A percentile compares a stretch with the other conserved stretches of the same genome.
Evolutionary conservation across 495 filamentous ascomycete genomes (phyloP).

Genomic region (Penicillium atrosanguineum): DNA sequence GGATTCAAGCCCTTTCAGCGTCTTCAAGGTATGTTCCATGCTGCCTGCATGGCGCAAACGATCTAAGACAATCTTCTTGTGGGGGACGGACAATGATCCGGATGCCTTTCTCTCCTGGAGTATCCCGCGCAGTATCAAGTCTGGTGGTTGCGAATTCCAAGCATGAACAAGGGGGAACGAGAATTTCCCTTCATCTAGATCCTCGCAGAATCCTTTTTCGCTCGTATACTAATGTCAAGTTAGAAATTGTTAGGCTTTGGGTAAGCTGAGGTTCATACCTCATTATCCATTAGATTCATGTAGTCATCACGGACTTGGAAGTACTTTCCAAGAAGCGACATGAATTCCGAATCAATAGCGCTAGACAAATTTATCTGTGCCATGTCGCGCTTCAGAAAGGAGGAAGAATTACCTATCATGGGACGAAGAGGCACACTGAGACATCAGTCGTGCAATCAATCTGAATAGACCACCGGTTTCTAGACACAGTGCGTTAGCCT

Average conservation of each 20-base stretch:
- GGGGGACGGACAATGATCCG: conserved; percentile 8
- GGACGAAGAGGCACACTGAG: conserved; percentile 35
- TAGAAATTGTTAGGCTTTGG: conserved; percentile 3
- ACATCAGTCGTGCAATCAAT: conserved; percentile 79
- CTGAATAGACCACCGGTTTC: conserved; percentile 89
- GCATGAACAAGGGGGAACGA: conserved; percentile 28
- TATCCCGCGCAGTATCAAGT: conserved; percentile 14
- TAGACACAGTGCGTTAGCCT: not conserved
- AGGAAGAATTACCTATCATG: not conserved
- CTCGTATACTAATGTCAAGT: conserved; percentile 18
- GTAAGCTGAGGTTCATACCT: not conserved
- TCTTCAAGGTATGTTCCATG: conserved; percentile 15
- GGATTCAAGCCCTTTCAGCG: conserved; percentile 7
- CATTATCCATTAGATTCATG: conserved; percentile 15
- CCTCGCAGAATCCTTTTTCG: conserved; percentile 48
- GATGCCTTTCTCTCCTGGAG: conserved; percentile 5
- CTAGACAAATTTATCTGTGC: not conserved
- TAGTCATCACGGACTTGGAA: conserved; percentile 44
- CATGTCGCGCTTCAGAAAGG: not conserved
- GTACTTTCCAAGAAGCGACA: not conserved
- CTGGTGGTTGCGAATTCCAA: not conserved
- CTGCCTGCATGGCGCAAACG: conserved; percentile 14
- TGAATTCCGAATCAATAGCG: not conserved
- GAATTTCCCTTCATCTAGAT: conserved; percentile 40
- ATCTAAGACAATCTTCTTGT: conserved; percentile 15